phyloP scores from a whole-genome alignment of 352 stramenopile genomes.

The Phytophthora cactorum region DNA sequence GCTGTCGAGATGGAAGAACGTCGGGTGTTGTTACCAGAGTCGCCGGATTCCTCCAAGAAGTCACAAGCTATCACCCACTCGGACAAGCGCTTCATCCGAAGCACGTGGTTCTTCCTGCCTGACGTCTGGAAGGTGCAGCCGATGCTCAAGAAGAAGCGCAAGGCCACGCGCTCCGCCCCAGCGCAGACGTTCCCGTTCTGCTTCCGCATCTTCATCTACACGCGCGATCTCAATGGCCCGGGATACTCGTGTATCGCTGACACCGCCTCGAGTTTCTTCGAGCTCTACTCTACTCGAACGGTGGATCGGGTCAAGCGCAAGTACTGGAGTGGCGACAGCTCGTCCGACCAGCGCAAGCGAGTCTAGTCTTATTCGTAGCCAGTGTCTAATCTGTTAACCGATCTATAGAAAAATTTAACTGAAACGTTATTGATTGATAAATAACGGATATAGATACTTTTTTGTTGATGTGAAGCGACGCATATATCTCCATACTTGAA shows the following conservation, averaged over 20 bases:
- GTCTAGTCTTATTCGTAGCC: constrained; percentile 18
- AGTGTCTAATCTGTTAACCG: constrained; percentile 1
- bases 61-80: not conserved
- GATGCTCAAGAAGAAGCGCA: constrained; percentile 91
- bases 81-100: constrained; percentile 45
- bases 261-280: constrained; percentile 77
- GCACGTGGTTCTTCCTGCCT: constrained; percentile 87
- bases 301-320: constrained; percentile 85
- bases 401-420: constrained; percentile 28
- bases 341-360: constrained; percentile 17
- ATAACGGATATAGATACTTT: constrained; percentile 10
- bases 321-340: constrained; percentile 48
- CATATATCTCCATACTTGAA: constrained; percentile 1
- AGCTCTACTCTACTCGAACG: constrained; percentile 86
- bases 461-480: constrained; percentile 30
- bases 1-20: constrained; percentile 84
- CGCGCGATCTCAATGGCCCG: constrained; percentile 25
- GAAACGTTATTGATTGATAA: constrained; percentile 8
- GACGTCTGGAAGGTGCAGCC: constrained; percentile 91
- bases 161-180: constrained; percentile 77
- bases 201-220: constrained; percentile 84
- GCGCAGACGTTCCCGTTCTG: constrained; percentile 90
- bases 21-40: constrained; percentile 40
- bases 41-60: constrained; percentile 4
- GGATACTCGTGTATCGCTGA: constrained; percentile 63